These are phyloP conservation scores for Trypanosoma melophagium DNA, from an alignment of 208 protist species.

Conservation along the genomic window DNA sequence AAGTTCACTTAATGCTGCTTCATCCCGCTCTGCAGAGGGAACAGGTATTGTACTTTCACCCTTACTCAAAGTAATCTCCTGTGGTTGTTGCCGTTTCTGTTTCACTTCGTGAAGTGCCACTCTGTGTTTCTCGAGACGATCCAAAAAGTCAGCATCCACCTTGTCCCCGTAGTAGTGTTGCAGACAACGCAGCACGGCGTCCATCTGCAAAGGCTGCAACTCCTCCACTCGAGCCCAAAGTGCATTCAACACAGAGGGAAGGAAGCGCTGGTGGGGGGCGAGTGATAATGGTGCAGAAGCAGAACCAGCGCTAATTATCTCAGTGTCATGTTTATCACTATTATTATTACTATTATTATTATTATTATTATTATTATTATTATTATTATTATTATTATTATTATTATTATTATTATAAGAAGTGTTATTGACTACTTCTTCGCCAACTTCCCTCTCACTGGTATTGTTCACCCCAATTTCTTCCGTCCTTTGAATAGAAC, in stretches of 20 bases:
- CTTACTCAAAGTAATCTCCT: neutral
- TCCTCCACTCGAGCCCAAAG: conserved; percentile 78
- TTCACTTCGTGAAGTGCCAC: conserved; percentile 19
- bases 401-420: neutral
- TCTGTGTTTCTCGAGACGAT: conserved; percentile 54
- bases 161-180: conserved; percentile 49
- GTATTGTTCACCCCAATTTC: neutral
- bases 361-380: conserved; percentile 1
- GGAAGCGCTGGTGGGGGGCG: conserved; percentile 25
- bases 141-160: conserved; percentile 71
- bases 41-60: neutral
- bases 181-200: conserved; percentile 67
- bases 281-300: neutral
- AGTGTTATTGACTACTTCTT: neutral
- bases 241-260: conserved; percentile 54
- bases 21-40: neutral
- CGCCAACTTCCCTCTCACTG: neutral
- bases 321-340: neutral
- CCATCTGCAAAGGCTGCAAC: conserved; percentile 37
- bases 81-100: neutral
- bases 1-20: neutral
- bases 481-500: neutral
- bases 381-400: neutral
- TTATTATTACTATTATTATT: neutral
- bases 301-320: neutral